A percentile compares a stretch with the other conserved stretches of the same genome.
Evolutionary conservation across 495 filamentous ascomycete genomes (phyloP).

Genomic region (Tetracladium marchalianum): DNA sequence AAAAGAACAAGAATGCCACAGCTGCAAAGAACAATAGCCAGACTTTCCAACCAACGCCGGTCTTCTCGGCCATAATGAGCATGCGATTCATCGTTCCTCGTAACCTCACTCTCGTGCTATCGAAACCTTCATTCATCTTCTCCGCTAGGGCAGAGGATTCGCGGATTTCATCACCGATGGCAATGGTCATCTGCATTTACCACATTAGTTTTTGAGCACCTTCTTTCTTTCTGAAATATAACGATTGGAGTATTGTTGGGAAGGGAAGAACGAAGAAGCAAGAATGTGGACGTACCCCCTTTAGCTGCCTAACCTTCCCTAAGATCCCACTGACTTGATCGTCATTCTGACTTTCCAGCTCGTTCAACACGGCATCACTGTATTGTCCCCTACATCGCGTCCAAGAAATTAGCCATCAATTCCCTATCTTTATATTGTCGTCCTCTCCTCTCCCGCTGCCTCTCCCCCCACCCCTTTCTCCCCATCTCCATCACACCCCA

Average conservation of each 20-base stretch:
- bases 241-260: background rate
- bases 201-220: background rate
- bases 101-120: slow-evolving; percentile 67
- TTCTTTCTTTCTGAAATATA: background rate
- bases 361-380: slow-evolving; percentile 82
- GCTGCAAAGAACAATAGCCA: slow-evolving; percentile 82
- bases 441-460: background rate
- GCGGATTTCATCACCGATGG: slow-evolving; percentile 91
- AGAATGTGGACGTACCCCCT: slow-evolving; percentile 56
- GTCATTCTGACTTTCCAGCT: slow-evolving; percentile 94
- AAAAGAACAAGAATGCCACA: slow-evolving; percentile 73
- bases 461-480: background rate
- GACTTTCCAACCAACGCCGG: slow-evolving; percentile 87
- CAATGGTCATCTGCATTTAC: slow-evolving; percentile 61
- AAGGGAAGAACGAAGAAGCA: background rate
- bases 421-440: background rate
- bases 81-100: slow-evolving; percentile 93
- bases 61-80: slow-evolving; percentile 88
- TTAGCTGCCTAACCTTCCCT: slow-evolving; percentile 84
- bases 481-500: background rate
- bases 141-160: slow-evolving; percentile 75
- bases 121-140: slow-evolving; percentile 87
- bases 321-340: slow-evolving; percentile 79
- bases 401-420: background rate
- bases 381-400: slow-evolving; percentile 65